Conservation (phyloP, 352 stramenopile species). For the Phytophthora sp. region DNA sequence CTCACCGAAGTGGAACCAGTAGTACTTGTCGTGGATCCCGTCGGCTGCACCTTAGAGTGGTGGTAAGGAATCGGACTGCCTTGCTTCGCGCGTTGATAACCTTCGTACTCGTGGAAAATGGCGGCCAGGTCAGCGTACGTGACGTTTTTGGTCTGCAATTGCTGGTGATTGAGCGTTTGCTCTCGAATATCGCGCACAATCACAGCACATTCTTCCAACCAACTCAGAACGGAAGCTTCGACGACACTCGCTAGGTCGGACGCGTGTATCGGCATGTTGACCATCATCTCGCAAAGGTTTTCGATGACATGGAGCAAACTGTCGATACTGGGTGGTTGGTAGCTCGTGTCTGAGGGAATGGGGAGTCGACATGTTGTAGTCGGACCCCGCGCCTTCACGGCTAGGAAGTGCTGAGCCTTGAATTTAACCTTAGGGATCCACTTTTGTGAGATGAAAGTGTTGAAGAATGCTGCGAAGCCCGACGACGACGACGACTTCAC, state of each 20-base stretch:
- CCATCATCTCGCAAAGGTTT: slow-evolving; percentile 74
- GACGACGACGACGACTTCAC: slow-evolving; percentile 27
- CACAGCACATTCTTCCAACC: slow-evolving; percentile 69
- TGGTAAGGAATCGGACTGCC: slow-evolving; percentile 58
- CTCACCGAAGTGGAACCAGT: slow-evolving; percentile 15
- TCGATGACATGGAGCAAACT: slow-evolving; percentile 75
- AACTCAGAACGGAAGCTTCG: slow-evolving; percentile 69
- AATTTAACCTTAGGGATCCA: slow-evolving; percentile 81
- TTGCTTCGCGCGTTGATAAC: slow-evolving; percentile 66
- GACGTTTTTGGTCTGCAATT: slow-evolving; percentile 56
- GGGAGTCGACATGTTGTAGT: slow-evolving; percentile 55
- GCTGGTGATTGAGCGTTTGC: slow-evolving; percentile 70
- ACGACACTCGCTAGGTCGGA: slow-evolving; percentile 67
- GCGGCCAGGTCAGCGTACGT: slow-evolving; percentile 62
- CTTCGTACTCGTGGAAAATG: slow-evolving; percentile 72
- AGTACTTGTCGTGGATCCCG: background rate
- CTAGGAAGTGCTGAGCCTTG: slow-evolving; percentile 72
- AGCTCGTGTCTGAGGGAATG: slow-evolving; percentile 75
- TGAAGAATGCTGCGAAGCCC: slow-evolving; percentile 61
- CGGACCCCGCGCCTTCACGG: slow-evolving; percentile 55
- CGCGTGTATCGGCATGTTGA: slow-evolving; percentile 67
- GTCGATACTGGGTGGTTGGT: slow-evolving; percentile 78
- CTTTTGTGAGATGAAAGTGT: slow-evolving; percentile 68
- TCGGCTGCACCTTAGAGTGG: slow-evolving; percentile 50
- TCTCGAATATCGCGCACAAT: slow-evolving; percentile 86